A percentile compares a stretch with the other conserved stretches of the same genome.
Conservation (phyloP, 1,284 basidiomycete species). For the Rhodofomes roseus region DNA sequence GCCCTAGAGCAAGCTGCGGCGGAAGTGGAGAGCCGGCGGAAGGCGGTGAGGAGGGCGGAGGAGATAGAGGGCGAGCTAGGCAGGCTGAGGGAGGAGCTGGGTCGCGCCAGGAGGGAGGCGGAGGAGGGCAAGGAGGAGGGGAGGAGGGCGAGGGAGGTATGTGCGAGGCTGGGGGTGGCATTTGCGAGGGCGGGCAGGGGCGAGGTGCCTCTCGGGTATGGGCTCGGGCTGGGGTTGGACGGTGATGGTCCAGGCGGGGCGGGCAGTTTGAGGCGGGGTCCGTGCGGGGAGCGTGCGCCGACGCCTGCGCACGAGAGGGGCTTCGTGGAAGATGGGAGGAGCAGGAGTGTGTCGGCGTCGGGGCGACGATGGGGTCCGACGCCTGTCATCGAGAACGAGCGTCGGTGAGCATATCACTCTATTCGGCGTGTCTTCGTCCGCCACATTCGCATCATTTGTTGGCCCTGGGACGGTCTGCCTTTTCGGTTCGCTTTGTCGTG, state of each 20-base stretch:
- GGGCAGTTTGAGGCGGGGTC: too few species aligned
- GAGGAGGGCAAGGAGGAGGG: conserved; percentile 8
- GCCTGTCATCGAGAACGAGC: neutral
- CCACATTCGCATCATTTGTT: too few species aligned
- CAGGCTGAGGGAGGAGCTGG: conserved; percentile 5
- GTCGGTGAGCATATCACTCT: neutral
- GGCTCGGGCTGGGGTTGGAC: neutral
- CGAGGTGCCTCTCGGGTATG: conserved; percentile 7
- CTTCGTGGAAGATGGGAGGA: neutral
- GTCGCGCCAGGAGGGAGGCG: conserved; percentile 1
- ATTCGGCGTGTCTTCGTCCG: neutral
- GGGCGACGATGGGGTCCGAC: neutral
- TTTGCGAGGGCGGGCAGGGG: conserved; percentile 22
- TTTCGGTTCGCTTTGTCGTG: neutral
- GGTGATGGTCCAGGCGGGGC: neutral
- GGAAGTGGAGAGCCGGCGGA: conserved; percentile 38
- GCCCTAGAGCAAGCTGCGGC: conserved; percentile 37
- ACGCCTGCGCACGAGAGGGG: neutral
- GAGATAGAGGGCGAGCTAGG: conserved; percentile 14
- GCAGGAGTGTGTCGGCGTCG: neutral
- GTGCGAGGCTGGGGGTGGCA: conserved; percentile 17
- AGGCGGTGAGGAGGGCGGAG: conserved; percentile 33
- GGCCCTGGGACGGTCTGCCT: neutral
- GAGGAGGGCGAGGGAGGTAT: conserved; percentile 18
- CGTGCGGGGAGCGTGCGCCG: neutral